Base-by-base conservation (phyloP, 257 asterid species). In the Vinca minor region DNA sequence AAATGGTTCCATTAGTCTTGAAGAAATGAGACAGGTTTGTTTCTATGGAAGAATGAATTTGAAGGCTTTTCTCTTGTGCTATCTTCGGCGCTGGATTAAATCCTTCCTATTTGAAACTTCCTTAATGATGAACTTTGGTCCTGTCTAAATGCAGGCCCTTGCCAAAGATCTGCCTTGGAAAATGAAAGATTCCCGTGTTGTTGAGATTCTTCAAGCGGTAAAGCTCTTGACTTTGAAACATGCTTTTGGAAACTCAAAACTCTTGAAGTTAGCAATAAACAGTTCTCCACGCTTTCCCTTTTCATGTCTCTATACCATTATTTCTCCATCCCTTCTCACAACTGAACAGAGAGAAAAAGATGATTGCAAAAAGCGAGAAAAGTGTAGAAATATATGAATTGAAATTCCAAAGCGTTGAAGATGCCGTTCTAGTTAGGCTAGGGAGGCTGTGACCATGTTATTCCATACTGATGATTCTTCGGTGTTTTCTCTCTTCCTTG, bases 161-260 rank as follows among this genome's bases (percentile, higher is more conserved):
- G 97, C 89, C 62, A 89, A 89, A 82, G 99, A 93, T 73, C 89
- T 86, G 65, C 99, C 99, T 12, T 93, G 99, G 99, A 89, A 84
- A 81, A 79, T 89, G 92, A 93, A 85, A 82, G 97, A 93, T 48
- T 84, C 99, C 0, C 82, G 96, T 32, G 97, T 93, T 73, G 74
- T 81, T 63, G 99, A 93, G 83, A 89, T 93, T 78, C 95, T 93
- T 66, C 95, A 93, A 74, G 99, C 99, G 79, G 99, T 93, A 83
- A 68, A 87, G 66, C 57, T 54, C 35, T 53, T 3, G 62, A 56
- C 29, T 29, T 25, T 25, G 10, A 32, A 29, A 39, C 46, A 20
- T 62, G 4, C 26, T 54, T 41, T 8, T 0, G 17, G 9, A 50
- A 53, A 14, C 34, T 52, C 58, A 26, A 12, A 26, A 25, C 59